phyloP scores from a whole-genome alignment of 2,329 filamentous ascomycete genomes.

The Cryphonectria naterciae region DNA sequence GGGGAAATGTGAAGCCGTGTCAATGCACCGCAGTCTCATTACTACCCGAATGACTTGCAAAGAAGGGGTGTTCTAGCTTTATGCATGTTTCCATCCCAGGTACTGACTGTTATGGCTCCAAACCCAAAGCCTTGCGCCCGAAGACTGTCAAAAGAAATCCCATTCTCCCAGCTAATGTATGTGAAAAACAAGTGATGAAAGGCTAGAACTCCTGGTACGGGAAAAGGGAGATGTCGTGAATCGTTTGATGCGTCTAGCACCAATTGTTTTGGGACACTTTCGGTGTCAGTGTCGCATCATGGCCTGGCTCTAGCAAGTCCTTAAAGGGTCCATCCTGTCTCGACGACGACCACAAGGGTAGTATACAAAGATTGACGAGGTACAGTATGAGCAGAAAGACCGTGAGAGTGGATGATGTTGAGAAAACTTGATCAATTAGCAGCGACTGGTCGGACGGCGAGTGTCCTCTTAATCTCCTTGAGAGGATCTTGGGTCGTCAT shows the following conservation, averaged over 20 bases:
- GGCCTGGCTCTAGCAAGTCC: not conserved
- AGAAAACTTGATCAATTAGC: not conserved
- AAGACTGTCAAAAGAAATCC: not conserved
- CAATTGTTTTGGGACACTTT: not conserved
- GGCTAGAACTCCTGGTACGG: not conserved
- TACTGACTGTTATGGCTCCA: not conserved
- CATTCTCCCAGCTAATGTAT: not conserved
- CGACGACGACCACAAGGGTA: not conserved
- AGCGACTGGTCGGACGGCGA: slow-evolving; percentile 1
- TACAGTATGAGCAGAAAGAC: not conserved
- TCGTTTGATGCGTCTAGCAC: not conserved
- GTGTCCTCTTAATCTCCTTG: slow-evolving; percentile 18
- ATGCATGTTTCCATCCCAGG: not conserved
- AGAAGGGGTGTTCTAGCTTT: not conserved
- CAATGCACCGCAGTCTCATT: not conserved
- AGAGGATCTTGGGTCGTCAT: slow-evolving; percentile 40
- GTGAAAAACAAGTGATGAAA: not conserved
- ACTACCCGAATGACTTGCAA: not conserved
- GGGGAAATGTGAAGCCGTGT: not conserved
- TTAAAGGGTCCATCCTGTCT: not conserved
- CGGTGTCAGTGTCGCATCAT: not conserved
- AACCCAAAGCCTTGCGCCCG: not conserved
- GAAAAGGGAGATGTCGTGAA: not conserved
- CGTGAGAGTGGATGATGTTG: not conserved
- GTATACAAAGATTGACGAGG: not conserved